A percentile compares a stretch with the other conserved stretches of the same genome.
Conservation (phyloP, 805 yeast genomes). For the Pichia insulana region DNA sequence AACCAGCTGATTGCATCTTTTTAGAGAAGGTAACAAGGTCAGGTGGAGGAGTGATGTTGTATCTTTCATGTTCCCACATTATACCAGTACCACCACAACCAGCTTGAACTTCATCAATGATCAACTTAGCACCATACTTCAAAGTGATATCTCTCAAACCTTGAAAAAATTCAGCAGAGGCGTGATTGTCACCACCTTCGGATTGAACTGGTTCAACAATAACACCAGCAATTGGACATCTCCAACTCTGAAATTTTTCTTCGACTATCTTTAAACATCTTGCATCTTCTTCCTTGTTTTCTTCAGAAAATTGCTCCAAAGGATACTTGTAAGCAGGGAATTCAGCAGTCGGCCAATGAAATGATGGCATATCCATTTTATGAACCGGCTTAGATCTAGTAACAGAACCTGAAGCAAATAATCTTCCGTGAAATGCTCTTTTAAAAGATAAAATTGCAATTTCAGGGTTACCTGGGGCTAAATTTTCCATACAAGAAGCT, state of each 20-base stretch:
- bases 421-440: slow-evolving; percentile 89
- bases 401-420: slow-evolving; percentile 84
- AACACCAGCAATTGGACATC: slow-evolving; percentile 75
- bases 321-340: slow-evolving; percentile 69
- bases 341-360: slow-evolving; percentile 95
- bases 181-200: slow-evolving; percentile 91
- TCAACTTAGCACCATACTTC: slow-evolving; percentile 61
- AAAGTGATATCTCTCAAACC: slow-evolving; percentile 69
- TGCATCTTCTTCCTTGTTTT: slow-evolving; percentile 67
- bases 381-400: slow-evolving; percentile 94
- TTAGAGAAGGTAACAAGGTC: slow-evolving; percentile 82
- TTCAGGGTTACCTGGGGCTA: slow-evolving; percentile 84
- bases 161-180: slow-evolving; percentile 68
- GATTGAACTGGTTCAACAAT: slow-evolving; percentile 88
- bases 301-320: slow-evolving; percentile 79
- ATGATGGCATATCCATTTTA: slow-evolving; percentile 86
- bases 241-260: slow-evolving; percentile 56
- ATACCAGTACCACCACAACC: slow-evolving; percentile 85
- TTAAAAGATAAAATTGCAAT: slow-evolving; percentile 79
- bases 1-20: slow-evolving; percentile 86
- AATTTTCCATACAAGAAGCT: slow-evolving; percentile 66
- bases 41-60: slow-evolving; percentile 65
- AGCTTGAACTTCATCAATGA: slow-evolving; percentile 83
- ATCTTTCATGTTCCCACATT: slow-evolving; percentile 86
- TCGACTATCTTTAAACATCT: slow-evolving; percentile 76